Percentiles rank a stretch among this genome's conserved stretches.
Evolutionary conservation across 768 basidiomycete genomes (phyloP).

Genomic region (Suillus brevipes): DNA sequence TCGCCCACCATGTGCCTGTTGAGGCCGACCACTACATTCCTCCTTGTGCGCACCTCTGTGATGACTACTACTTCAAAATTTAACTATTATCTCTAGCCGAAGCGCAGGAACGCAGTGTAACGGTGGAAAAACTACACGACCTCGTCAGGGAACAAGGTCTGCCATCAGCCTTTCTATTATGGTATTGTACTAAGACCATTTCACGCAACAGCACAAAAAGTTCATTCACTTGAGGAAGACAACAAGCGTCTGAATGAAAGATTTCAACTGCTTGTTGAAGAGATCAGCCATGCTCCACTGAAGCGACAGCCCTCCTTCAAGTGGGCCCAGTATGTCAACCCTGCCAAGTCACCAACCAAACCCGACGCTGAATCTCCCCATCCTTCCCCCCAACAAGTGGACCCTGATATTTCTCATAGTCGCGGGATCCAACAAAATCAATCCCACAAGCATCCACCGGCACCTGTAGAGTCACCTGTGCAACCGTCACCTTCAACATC

Average conservation of each 20-base stretch:
- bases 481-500: conserved; percentile 26
- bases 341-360: conserved; percentile 80
- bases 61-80: not conserved
- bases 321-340: conserved; percentile 82
- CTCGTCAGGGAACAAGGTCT: conserved; percentile 76
- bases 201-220: conserved; percentile 57
- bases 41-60: conserved; percentile 60
- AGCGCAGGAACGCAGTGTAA: conserved; percentile 53
- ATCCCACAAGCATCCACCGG: conserved; percentile 35
- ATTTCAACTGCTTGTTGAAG: conserved; percentile 65
- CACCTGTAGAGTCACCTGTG: conserved; percentile 31
- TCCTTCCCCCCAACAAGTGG: conserved; percentile 73
- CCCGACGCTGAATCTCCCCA: conserved; percentile 73
- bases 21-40: conserved; percentile 86
- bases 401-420: conserved; percentile 59
- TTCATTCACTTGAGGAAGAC: conserved; percentile 73
- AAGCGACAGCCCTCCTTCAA: conserved; percentile 82
- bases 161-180: conserved; percentile 14
- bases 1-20: conserved; percentile 78
- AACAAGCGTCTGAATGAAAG: conserved; percentile 67
- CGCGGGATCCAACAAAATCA: conserved; percentile 28
- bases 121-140: conserved; percentile 65
- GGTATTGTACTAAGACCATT: conserved; percentile 9
- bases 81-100: conserved; percentile 45
- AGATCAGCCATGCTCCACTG: conserved; percentile 54